Base-by-base conservation (phyloP, 306 rosid species). In the Rosa chinensis region DNA sequence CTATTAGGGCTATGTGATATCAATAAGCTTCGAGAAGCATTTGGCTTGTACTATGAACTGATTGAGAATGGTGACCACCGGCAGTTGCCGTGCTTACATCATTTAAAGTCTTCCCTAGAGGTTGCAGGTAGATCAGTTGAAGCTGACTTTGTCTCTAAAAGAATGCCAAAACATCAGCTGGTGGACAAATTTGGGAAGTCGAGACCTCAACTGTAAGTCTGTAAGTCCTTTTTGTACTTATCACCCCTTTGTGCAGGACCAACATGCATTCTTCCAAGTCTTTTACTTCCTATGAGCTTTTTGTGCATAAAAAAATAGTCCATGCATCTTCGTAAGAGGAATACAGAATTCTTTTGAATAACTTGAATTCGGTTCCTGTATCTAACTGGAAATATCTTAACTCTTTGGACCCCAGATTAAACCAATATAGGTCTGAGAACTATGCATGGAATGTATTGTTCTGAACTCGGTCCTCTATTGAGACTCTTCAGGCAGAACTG, bases 21-120 rank as follows among this genome's bases (percentile, higher is more conserved):
- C 53, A 85, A 83, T 43, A 94, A 83, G 79, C 86, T 82, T 82
- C 72, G 84, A 13, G 98, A 92, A 88, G 98, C 97, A 62, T 94
- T 94, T 82, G 62, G 83, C 78, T 84, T 91, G 79, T 88, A 87
- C 85, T 89, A 85, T 76, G 88, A 81, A 69, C 78, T 90, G 79
- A 89, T 88, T 75, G 98, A 92, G 86, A 86, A 75, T 35, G 89
- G 84, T 58, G 87, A 88, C 53, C 85, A 84, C 85, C 87, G 85
- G 76, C 81, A 85, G 74, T 73, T 94, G 89, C 76, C 56, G 44
- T 90, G 97, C 79, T 79, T 86, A 39, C 78, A 77, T 76, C 85
- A 88, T 75, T 81, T 92, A 69, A 72, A 80, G 79, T 53, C 85
- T 47, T 87, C 97, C 72, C 75, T 89, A 11, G 86, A 89, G 88